Evolutionary conservation across 2,329 filamentous ascomycete genomes (phyloP).

Genomic region (Paradendryphiella salina): DNA sequence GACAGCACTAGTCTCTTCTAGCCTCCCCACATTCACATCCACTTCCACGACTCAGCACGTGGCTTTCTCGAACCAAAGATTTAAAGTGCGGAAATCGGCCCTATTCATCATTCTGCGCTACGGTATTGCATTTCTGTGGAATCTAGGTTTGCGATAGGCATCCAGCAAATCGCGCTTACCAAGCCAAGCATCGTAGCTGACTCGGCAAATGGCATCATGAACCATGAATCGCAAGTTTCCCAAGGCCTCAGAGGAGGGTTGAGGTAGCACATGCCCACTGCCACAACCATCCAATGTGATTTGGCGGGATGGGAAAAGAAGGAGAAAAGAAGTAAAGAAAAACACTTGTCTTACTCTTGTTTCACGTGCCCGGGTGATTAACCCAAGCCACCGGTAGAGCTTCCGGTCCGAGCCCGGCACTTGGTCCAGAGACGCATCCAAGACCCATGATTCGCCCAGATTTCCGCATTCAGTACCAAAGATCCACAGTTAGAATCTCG

Average conservation of each 20-base stretch:
- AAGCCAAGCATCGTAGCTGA: background rate
- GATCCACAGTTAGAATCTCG: background rate
- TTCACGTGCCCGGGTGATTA: conserved; percentile 4
- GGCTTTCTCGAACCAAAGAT: background rate
- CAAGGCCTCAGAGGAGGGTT: background rate
- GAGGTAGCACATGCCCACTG: background rate
- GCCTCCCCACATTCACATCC: background rate
- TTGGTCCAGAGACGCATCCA: background rate
- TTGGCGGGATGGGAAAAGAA: no score
- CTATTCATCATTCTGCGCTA: background rate
- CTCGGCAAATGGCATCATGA: conserved; percentile 1
- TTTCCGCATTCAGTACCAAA: conserved; percentile 3
- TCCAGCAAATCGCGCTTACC: conserved; percentile 2
- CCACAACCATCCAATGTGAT: background rate
- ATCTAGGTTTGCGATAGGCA: background rate
- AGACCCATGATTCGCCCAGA: conserved; percentile 6
- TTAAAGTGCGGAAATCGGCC: background rate
- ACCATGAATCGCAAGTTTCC: conserved; percentile 2
- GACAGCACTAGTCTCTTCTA: background rate
- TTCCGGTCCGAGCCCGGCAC: conserved; percentile 6
- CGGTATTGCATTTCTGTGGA: background rate
- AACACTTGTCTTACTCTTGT: background rate
- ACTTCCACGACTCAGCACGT: background rate
- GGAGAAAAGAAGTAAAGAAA: background rate
- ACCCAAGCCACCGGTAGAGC: conserved; percentile 5